Base-by-base conservation (phyloP, 1,284 basidiomycete species). In the Albatrellus sp. region DNA sequence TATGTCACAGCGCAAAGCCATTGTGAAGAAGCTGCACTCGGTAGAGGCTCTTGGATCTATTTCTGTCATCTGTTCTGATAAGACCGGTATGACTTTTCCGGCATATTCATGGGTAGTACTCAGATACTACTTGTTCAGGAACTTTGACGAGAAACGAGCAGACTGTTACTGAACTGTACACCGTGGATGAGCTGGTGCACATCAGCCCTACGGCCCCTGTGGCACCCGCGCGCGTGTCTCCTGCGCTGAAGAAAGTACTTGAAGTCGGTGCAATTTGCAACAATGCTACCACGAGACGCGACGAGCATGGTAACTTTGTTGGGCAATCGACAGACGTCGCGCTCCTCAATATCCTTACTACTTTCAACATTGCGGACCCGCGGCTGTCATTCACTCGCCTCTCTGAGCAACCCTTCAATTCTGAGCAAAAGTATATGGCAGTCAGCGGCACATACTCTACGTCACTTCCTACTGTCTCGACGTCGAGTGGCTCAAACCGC, bases 321-420 rank as follows among this genome's bases (percentile, higher is more conserved):
- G 94, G 93, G 0, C 91, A 94, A 58, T 80, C 89, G 2, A 98
- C 93, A 1, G 93, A 98, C 55, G 91, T 97, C 2, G 94, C 94
- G 1, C 63, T 98, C 47, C 65, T 96, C 38, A 90, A 92, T 54
- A 77, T 90, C 2, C 67, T 96, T n/a, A 68, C 75, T 0, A 57
- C 73, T 0, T 85, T 92, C 51, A 76, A 73, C 0, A 57, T 88
- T 32, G 62, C 72, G 10, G 91, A 96, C 60, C 75, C 76, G 35
- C 73, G 91, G 46, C 61, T 64, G 54, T 35, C 34, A 11, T 97
- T 97, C 61, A 77, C 71, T 29, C 78, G 90, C 30, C 70, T 75
- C 24, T 73, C 72, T 13, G 94, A 98, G 60, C 72, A 80, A 33
- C 82, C 93, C 0, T 98, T 98, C 72, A 88, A 75, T 58, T 97